These are phyloP conservation scores for Didymosphaeria variabile DNA, from an alignment of 2,329 filamentous ascomycete genomes.

Conservation along the genomic window DNA sequence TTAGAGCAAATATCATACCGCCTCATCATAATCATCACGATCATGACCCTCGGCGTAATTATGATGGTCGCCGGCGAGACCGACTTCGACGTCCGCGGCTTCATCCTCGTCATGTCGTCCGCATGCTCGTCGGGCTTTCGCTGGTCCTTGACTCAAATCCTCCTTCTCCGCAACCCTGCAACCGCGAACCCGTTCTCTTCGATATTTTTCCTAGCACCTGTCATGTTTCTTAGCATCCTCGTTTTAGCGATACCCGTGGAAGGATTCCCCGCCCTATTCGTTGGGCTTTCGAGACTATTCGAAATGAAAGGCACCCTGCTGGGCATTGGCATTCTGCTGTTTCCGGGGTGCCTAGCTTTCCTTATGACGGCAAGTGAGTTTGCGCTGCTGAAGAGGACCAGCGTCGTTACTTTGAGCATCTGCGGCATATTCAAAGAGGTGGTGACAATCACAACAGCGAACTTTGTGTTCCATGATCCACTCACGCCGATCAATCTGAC, in stretches of 20 bases:
- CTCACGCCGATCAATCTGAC: slow-evolving; percentile 88
- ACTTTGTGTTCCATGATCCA: slow-evolving; percentile 85
- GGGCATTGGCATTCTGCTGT: slow-evolving; percentile 79
- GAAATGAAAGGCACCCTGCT: slow-evolving; percentile 72
- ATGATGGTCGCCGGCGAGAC: slow-evolving; percentile 99
- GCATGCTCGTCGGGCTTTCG: slow-evolving; percentile 96
- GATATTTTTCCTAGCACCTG: slow-evolving; percentile 95
- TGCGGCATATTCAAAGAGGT: slow-evolving; percentile 99
- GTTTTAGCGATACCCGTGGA: slow-evolving; percentile 86
- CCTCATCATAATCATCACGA: slow-evolving; percentile 84
- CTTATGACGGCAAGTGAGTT: slow-evolving; percentile 98
- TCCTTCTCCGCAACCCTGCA: slow-evolving; percentile 90
- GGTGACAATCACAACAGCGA: slow-evolving; percentile 89
- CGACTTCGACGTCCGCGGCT: slow-evolving; percentile 85
- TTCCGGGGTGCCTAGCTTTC: slow-evolving; percentile 91
- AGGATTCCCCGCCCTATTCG: slow-evolving; percentile 73
- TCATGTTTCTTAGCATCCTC: slow-evolving; percentile 90
- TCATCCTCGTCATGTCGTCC: slow-evolving; percentile 89
- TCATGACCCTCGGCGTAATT: slow-evolving; percentile 92
- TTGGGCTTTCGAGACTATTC: slow-evolving; percentile 71
- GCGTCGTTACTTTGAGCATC: slow-evolving; percentile 93
- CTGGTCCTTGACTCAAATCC: slow-evolving; percentile 97
- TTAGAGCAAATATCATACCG: slow-evolving; percentile 88
- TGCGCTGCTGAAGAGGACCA: slow-evolving; percentile 91
- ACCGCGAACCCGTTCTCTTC: slow-evolving; percentile 96